These are phyloP conservation scores for Globisporangium irregulare DNA, from an alignment of 352 stramenopile species.

Conservation along the genomic window DNA sequence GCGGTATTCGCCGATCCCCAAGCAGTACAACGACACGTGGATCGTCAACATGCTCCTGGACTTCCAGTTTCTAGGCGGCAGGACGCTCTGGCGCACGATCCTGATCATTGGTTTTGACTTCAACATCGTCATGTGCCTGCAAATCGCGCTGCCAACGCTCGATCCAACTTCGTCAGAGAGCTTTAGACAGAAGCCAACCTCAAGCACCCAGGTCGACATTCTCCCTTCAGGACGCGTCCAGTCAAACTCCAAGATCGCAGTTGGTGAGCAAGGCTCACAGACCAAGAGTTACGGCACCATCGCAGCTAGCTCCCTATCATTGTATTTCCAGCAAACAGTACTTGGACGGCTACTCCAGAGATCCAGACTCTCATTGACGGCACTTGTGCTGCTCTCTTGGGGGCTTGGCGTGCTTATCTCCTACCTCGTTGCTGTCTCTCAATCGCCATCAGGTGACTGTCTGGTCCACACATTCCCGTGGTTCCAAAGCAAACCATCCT, in stretches of 20 bases:
- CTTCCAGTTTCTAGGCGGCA: constrained; percentile 5
- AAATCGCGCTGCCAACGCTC: background rate
- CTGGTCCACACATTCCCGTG: constrained; percentile 9
- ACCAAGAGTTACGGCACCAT: background rate
- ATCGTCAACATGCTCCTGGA: constrained; percentile 11
- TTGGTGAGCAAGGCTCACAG: background rate
- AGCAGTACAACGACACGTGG: constrained; percentile 9
- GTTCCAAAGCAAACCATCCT: background rate
- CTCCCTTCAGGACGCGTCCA: background rate
- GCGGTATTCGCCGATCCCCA: background rate
- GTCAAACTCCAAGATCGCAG: background rate
- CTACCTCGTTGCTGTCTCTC: constrained; percentile 2
- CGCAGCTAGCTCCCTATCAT: background rate
- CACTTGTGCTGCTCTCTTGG: background rate
- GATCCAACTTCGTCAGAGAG: background rate
- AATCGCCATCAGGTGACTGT: background rate
- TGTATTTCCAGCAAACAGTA: background rate
- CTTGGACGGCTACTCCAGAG: background rate
- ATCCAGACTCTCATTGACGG: background rate
- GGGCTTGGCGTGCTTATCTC: constrained; percentile 5
- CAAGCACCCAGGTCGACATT: background rate
- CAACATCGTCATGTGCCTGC: background rate
- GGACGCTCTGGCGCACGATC: background rate
- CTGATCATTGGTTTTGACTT: background rate
- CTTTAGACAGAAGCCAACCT: background rate